Evolutionary conservation across 2,329 filamentous ascomycete genomes (phyloP).

Genomic region (Colletotrichum somersetense): DNA sequence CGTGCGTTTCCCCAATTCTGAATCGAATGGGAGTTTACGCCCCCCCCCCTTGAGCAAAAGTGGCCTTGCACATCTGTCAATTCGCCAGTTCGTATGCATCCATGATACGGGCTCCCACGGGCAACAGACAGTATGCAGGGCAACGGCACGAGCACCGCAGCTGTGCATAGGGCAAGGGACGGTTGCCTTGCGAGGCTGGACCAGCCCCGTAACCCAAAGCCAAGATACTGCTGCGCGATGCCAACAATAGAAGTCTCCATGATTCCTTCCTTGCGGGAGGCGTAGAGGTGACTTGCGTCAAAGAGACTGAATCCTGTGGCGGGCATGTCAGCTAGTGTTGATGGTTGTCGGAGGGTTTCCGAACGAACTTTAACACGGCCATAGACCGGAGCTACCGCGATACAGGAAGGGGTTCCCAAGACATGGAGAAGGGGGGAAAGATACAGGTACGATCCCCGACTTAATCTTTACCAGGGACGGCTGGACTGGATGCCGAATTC

Average conservation of each 20-base stretch:
- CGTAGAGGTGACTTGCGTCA: conserved; percentile 17
- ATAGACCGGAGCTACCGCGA: conserved; percentile 24
- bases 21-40: not conserved
- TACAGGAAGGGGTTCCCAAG: not conserved
- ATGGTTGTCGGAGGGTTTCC: conserved; percentile 14
- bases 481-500: not conserved
- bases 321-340: conserved; percentile 3
- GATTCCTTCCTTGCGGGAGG: conserved; percentile 9
- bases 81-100: conserved; percentile 6
- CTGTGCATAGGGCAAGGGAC: conserved; percentile 19
- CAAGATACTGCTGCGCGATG: conserved; percentile 32
- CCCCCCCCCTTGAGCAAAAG: not conserved
- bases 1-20: conserved; percentile 6
- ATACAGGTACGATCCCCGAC: conserved; percentile 21
- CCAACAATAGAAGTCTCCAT: conserved; percentile 40
- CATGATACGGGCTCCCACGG: conserved; percentile 23
- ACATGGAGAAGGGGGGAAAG: not conserved
- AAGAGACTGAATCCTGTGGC: conserved; percentile 13
- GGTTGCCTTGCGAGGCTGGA: conserved; percentile 40
- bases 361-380: conserved; percentile 27
- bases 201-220: conserved; percentile 20
- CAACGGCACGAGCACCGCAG: conserved; percentile 18
- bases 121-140: conserved; percentile 24
- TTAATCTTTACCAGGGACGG: conserved; percentile 6
- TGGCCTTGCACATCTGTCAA: not conserved